These are phyloP conservation scores for Yamadazyma sp. DNA, from an alignment of 805 yeast genomes.

Conservation along the genomic window DNA sequence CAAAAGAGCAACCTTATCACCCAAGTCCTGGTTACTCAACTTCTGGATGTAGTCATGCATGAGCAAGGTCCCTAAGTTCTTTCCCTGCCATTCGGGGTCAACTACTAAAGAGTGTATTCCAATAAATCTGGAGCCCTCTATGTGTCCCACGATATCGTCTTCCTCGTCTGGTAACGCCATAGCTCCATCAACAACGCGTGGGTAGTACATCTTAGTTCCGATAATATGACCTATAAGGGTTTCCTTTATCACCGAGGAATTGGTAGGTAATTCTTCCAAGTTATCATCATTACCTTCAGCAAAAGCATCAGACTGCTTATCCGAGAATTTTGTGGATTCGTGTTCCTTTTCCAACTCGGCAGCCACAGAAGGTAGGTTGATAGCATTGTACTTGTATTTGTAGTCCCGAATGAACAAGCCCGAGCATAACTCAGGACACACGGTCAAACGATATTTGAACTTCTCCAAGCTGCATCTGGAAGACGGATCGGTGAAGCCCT, in stretches of 20 bases:
- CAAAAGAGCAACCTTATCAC: conserved; percentile 70
- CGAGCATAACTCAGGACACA: conserved; percentile 87
- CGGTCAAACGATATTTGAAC: conserved; percentile 63
- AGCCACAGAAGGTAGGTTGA: conserved; percentile 43
- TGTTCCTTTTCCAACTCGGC: conserved; percentile 30
- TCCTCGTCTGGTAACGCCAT: conserved; percentile 56
- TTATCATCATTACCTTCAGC: conserved; percentile 26
- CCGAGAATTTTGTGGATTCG: conserved; percentile 8
- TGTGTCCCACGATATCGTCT: conserved; percentile 55
- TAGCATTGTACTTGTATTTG: conserved; percentile 42
- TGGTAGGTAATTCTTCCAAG: conserved; percentile 42
- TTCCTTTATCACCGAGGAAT: conserved; percentile 55
- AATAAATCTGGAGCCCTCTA: conserved; percentile 68
- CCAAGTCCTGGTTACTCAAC: conserved; percentile 82
- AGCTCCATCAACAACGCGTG: conserved; percentile 52
- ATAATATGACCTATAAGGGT: conserved; percentile 76
- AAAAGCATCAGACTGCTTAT: conserved; percentile 13
- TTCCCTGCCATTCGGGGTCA: conserved; percentile 74
- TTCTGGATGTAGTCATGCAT: conserved; percentile 90
- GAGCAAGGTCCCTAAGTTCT: conserved; percentile 78
- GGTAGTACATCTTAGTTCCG: conserved; percentile 65
- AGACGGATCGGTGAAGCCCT: conserved; percentile 65
- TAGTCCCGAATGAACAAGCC: conserved; percentile 83
- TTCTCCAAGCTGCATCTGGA: conserved; percentile 61
- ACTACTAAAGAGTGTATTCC: conserved; percentile 84